Base-by-base conservation (phyloP, 2,329 filamentous ascomycete species). In the Hymenoscyphus fructigenus region DNA sequence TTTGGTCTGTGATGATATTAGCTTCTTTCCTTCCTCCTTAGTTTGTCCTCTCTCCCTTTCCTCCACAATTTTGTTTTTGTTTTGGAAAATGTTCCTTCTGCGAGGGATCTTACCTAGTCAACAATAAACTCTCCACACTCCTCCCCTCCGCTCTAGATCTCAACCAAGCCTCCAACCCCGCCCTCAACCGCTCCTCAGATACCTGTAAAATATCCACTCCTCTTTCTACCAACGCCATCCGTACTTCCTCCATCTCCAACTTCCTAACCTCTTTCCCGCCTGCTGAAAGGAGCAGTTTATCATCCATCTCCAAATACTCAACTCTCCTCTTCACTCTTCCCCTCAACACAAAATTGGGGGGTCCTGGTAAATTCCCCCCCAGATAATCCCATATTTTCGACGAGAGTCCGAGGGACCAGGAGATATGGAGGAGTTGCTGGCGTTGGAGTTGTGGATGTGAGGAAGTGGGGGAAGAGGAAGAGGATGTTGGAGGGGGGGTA, bases 221-320 rank as follows among this genome's bases (percentile, higher is more conserved):
- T 15, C 90, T 83, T 68, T 92, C 90, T 64, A 86, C 82, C 71
- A 90, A 90, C 15, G 91, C 91, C 65, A 92, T 83, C 66, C 79
- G 78, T 23, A 93, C 78, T 79, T 96, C 92, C 47, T 85, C 84
- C 7, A 78, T 78, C 68, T 83, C 83, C 70, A 96, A 78, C 26
- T 78, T 83, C 2, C 74, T 69, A 5, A 85, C 82, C 0, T 88
- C 90, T 0, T 90, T 91, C 4, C 9, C 29, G 57, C 85, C 84
- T 44, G 81, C 79, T 20, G 82, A 72, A 58, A 97, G 83, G 75
- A 94, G 79, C 68, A n/a, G n/a, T n/a, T 73, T 77, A 77, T 96
- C 92, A 78, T 97, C 93, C 44, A 82, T 78, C 57, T 83, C 82
- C 67, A 97, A 75, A 73, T 91, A 91, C 50, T 82, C 78, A 70